Evolutionary conservation across 164 flowering plant species (phyloP).

Genomic region (Kalanchoe fedtschenkoi): DNA sequence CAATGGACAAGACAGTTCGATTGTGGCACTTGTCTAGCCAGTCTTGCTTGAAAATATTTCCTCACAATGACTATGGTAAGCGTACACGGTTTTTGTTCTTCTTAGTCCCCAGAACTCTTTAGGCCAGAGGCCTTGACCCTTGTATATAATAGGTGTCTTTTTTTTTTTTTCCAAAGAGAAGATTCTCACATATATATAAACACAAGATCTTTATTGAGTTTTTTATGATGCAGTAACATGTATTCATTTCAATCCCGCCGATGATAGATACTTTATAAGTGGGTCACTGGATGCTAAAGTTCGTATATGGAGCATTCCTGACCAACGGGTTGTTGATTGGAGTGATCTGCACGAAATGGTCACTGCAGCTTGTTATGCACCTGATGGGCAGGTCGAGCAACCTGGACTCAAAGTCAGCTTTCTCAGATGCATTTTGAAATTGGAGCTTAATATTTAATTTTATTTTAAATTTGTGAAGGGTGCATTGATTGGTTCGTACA

Average conservation of each 20-base stretch:
- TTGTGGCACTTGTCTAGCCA: constrained; percentile 82
- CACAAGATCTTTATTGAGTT: constrained; percentile 4
- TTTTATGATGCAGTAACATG: constrained; percentile 70
- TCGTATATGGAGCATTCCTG: constrained; percentile 98
- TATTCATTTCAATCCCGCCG: constrained; percentile 98
- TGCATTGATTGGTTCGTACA: constrained; percentile 94
- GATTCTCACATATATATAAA: neutral
- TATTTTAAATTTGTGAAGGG: constrained; percentile 42
- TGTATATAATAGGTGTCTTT: neutral
- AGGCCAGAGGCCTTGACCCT: neutral
- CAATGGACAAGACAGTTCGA: constrained; percentile 99
- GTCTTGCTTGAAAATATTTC: constrained; percentile 75
- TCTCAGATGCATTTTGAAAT: neutral
- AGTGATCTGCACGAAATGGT: constrained; percentile 98
- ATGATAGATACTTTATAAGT: constrained; percentile 94
- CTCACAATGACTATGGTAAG: constrained; percentile 95
- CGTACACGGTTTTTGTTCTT: neutral
- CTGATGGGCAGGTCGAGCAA: constrained; percentile 83
- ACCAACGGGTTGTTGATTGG: constrained; percentile 95
- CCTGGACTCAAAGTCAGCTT: neutral
- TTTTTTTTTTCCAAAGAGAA: too few species aligned
- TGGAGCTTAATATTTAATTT: constrained; percentile 4
- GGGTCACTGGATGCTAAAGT: constrained; percentile 97
- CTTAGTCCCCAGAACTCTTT: neutral
- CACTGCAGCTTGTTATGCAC: constrained; percentile 96